Conservation (phyloP, 129 eudicot species). For the Saposhnikovia divaricata region DNA sequence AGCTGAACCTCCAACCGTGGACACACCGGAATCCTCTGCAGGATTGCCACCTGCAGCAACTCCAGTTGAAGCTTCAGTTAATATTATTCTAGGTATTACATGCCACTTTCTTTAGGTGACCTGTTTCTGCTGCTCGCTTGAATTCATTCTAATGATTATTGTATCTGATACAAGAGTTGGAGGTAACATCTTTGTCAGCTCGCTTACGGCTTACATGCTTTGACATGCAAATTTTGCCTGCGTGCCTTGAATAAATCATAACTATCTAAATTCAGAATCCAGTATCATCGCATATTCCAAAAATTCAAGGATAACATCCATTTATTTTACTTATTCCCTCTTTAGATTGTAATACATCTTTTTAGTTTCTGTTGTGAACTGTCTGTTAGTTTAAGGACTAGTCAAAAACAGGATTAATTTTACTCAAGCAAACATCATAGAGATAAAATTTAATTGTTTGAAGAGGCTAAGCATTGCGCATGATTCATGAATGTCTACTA, state of each 20-base stretch:
- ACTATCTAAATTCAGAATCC: background rate
- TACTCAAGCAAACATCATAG: background rate
- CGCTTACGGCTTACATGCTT: background rate
- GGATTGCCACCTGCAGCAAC: constrained; percentile 39
- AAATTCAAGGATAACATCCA: background rate
- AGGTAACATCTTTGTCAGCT: background rate
- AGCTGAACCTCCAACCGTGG: constrained; percentile 5
- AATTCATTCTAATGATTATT: background rate
- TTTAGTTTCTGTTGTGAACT: background rate
- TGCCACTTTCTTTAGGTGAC: background rate
- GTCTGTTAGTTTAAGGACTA: background rate
- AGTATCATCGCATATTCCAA: background rate
- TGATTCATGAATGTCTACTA: background rate
- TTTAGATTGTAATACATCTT: background rate
- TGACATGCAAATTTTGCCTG: background rate
- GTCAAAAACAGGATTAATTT: background rate
- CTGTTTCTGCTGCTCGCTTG: background rate
- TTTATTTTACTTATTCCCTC: background rate
- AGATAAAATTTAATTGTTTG: background rate
- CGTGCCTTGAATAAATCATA: background rate
- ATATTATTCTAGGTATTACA: constrained; percentile 43
- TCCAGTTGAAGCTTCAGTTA: constrained; percentile 38
- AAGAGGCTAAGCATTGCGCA: background rate
- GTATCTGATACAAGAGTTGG: background rate
- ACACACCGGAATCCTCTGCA: constrained; percentile 29